These are phyloP conservation scores for Vaccinium myrtillus DNA, from an alignment of 148 eudicot species.

Conservation along the genomic window DNA sequence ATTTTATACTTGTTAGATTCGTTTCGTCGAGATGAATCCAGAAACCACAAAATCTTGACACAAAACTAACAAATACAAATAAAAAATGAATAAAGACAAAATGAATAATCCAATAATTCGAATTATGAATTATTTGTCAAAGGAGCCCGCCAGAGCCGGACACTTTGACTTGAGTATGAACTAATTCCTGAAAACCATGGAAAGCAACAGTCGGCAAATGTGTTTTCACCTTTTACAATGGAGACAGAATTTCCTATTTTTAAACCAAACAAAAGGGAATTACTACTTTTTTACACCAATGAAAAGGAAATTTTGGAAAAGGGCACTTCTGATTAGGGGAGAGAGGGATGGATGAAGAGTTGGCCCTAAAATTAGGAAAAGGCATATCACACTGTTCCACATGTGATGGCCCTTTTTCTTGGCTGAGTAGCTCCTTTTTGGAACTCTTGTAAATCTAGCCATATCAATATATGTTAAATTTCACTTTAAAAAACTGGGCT, in stretches of 20 bases:
- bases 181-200: no score
- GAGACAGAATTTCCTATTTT: background rate
- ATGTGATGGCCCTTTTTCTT: background rate
- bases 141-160: no score
- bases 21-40: no score
- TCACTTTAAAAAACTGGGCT: background rate
- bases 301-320: background rate
- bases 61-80: no score
- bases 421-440: background rate
- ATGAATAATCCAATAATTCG: no score
- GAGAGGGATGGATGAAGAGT: background rate
- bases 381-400: background rate
- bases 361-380: background rate
- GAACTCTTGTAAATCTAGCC: background rate
- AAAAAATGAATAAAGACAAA: no score
- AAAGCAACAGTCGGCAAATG: no score
- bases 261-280: background rate
- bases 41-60: no score
- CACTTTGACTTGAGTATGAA: no score
- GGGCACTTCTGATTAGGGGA: background rate
- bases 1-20: no score
- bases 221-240: background rate
- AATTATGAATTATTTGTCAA: no score
- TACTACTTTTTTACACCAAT: background rate
- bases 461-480: background rate